These are phyloP conservation scores for Russula emetica DNA, from an alignment of 768 basidiomycete genomes.

Conservation along the genomic window DNA sequence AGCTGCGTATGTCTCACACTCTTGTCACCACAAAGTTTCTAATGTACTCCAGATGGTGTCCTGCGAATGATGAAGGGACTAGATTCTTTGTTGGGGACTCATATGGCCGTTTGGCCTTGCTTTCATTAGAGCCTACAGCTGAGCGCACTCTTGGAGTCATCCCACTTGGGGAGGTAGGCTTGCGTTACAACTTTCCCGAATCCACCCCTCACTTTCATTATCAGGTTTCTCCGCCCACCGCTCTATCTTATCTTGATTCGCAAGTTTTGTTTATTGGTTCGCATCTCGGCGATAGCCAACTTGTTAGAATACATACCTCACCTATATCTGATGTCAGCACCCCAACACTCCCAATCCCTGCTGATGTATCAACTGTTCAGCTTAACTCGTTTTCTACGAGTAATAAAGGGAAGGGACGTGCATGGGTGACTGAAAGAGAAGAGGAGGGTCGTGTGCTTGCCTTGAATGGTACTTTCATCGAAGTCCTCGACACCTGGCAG, in stretches of 20 bases:
- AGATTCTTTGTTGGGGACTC: constrained; percentile 63
- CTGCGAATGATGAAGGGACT: constrained; percentile 43
- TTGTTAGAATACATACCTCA: constrained; percentile 53
- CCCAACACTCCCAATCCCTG: constrained; percentile 51
- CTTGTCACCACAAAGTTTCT: not conserved
- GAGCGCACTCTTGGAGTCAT: constrained; percentile 46
- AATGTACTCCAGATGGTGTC: constrained; percentile 44
- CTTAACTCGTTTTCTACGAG: constrained; percentile 39
- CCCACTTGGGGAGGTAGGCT: constrained; percentile 70
- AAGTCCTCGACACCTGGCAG: constrained; percentile 58
- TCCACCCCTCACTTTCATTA: constrained; percentile 15
- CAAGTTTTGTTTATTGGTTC: constrained; percentile 77
- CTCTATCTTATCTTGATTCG: constrained; percentile 65
- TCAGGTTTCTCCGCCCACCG: constrained; percentile 67
- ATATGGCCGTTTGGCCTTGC: constrained; percentile 64
- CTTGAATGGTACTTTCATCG: constrained; percentile 53
- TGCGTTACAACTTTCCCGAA: not conserved
- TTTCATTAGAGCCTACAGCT: constrained; percentile 45
- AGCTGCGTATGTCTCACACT: constrained; percentile 49
- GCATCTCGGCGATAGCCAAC: constrained; percentile 74
- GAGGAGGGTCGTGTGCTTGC: constrained; percentile 20
- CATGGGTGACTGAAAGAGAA: constrained; percentile 46
- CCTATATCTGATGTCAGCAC: constrained; percentile 41
- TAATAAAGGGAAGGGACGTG: constrained; percentile 31
- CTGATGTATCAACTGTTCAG: constrained; percentile 43